phyloP scores from a whole-genome alignment of 768 basidiomycete genomes.

The Tephrocybe sp. region DNA sequence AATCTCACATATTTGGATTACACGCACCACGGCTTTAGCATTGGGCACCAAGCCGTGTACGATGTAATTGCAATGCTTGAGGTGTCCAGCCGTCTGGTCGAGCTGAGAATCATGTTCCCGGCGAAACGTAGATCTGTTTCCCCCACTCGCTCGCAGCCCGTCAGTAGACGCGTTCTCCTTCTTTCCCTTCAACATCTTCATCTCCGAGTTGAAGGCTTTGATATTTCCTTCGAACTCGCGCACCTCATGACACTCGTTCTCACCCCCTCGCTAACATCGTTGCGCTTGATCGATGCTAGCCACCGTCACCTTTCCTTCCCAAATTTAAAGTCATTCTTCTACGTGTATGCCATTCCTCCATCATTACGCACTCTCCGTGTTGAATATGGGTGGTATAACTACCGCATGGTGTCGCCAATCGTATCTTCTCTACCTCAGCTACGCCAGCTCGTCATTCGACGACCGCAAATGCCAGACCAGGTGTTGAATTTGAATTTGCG shows the following conservation, averaged over 20 bases:
- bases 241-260: slow-evolving; percentile 48
- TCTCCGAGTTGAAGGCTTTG: slow-evolving; percentile 46
- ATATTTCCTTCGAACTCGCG: slow-evolving; percentile 61
- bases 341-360: slow-evolving; percentile 36
- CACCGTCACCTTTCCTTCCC: slow-evolving; percentile 36
- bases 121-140: slow-evolving; percentile 24
- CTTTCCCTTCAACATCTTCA: slow-evolving; percentile 45
- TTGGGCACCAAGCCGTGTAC: slow-evolving; percentile 49
- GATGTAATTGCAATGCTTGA: slow-evolving; percentile 59
- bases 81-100: slow-evolving; percentile 48
- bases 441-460: slow-evolving; percentile 30
- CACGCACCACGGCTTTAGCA: slow-evolving; percentile 67
- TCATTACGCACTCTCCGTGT: slow-evolving; percentile 36
- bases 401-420: slow-evolving; percentile 34
- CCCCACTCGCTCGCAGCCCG: slow-evolving; percentile 23
- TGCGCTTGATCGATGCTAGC: slow-evolving; percentile 46
- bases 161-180: slow-evolving; percentile 35
- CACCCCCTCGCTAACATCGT: slow-evolving; percentile 42
- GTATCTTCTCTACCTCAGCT: slow-evolving; percentile 30
- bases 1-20: slow-evolving; percentile 67
- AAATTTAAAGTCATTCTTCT: slow-evolving; percentile 46
- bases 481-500: slow-evolving; percentile 25
- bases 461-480: slow-evolving; percentile 29
- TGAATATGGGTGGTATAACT: slow-evolving; percentile 47
- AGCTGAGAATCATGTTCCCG: slow-evolving; percentile 56